Evolutionary conservation across 306 rosid species (phyloP), one percentile per base, ranked within the genome.

Genomic region (Clitoria ternatea): DNA sequence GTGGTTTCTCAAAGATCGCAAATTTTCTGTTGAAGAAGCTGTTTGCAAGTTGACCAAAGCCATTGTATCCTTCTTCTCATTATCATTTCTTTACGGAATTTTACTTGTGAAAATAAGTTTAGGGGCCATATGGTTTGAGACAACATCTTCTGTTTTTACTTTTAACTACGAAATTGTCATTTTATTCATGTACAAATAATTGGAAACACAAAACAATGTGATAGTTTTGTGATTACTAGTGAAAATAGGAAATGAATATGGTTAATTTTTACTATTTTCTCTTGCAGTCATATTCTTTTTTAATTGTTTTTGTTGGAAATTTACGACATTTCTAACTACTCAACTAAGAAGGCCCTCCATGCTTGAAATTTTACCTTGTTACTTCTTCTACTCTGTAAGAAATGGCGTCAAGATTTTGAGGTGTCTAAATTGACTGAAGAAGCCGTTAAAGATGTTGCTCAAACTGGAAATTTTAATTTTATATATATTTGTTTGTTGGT

Each of bases 381-480:
- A 32, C 35, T 43, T 75, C 77, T 80, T 82, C 74, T 80, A 65
- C 79, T 57, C 66, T 56, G 56, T 69, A 66, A 94, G 99, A 91
- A 85, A 85, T 94, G 99, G 99, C 97, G 92, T 83, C 89, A 61
- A 80, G 96, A 89, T 69, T 91, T 91, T 70, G 81, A 90, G 66
- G 96, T 91, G 71, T 80, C 88, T 50, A 82, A 86, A 60, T 62
- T 91, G 85, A 74, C 96, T 19, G 91, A 89, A 79, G 91, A 87
- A 67, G 61, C 81, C 6, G 87, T 94, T 72, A 79, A 76, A 80
- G 64, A 54, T 30, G 78, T 83, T 26, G 91, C 95, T 62, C 80
- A 81, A 83, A 91, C 90, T 66, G 97, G 99, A 69, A 94, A 94
- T n/a, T n/a, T n/a, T n/a, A n/a, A n/a, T n/a, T n/a, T n/a, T n/a